Evolutionary conservation across 768 basidiomycete species (phyloP), one percentile per base, ranked within the genome.

Genomic region (Tricholoma terreum): DNA sequence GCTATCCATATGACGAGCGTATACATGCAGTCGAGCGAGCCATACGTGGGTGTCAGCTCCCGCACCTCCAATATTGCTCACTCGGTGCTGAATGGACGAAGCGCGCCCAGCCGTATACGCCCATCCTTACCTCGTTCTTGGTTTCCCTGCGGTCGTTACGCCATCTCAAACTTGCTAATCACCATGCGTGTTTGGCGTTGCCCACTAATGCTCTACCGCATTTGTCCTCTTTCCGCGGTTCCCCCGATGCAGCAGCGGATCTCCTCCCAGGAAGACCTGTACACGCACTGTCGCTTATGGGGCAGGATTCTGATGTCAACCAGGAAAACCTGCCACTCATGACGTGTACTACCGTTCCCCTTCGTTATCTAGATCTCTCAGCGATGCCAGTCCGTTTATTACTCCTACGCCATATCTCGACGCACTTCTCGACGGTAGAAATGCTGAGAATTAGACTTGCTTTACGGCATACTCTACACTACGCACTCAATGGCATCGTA

Each of bases 201-300:
- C 70, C 75, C 6, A 63, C 75, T n/a, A 55, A 64, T 55, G 77
- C 80, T 52, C 72, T 87, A 17, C 81, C 82, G 4, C 60, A 59
- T 48, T 77, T 89, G 21, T 62, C 75, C 11, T 77, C 77, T 52
- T 87, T 86, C 76, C 82, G 84, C 55, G 86, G 86, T 57, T 76
- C 79, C 33, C 78, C 84, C 55, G 75, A 76, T 65, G 75, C 81
- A n/a, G 85, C 85, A 2, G 84, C 84, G 48, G 69, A 74, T 15
- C 63, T 87, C 48, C 78, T 87, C 52, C 86, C 85, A 4, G 84
- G 84, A 17, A 74, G 86, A 19, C 84, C 84, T 3, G 80, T 87
- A 24, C 79, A 77, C 43, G 69, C 70, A 55, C 80, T 87, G 50
- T 73, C 78, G 14, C 82, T 87, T 49, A 71, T 82, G 50, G 84